Conservation (phyloP, 768 basidiomycete genomes). For the Inosperma sp. region DNA sequence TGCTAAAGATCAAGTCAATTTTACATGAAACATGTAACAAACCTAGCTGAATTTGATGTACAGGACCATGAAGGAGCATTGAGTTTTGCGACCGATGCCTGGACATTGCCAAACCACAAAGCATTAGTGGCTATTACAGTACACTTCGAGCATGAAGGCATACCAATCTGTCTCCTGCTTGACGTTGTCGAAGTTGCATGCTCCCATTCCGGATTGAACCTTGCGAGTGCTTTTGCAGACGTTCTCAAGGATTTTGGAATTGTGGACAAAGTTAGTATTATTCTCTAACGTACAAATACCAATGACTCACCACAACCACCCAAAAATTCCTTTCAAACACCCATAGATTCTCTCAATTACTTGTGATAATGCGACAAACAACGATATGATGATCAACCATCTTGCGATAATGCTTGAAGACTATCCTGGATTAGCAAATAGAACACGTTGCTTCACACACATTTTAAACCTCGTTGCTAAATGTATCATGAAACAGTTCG, state of each 20-base stretch:
- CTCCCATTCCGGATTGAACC: constrained; percentile 33
- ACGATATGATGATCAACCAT: constrained; percentile 3
- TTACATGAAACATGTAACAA: neutral
- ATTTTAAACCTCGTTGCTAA: constrained; percentile 21
- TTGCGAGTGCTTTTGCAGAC: constrained; percentile 29
- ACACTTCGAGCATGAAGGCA: constrained; percentile 31
- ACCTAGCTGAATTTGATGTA: neutral
- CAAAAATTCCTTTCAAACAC: neutral
- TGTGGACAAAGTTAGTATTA: constrained; percentile 26
- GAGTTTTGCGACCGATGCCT: constrained; percentile 28
- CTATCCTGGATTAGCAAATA: constrained; percentile 2
- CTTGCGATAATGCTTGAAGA: neutral
- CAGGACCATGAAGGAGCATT: constrained; percentile 10
- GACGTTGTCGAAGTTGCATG: constrained; percentile 35
- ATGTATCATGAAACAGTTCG: constrained; percentile 26
- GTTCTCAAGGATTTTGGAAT: constrained; percentile 34
- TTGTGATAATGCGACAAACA: constrained; percentile 27
- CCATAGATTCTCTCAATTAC: constrained; percentile 31
- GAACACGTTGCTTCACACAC: constrained; percentile 25
- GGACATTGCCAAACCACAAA: constrained; percentile 35
- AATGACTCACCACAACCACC: neutral
- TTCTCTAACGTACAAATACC: neutral
- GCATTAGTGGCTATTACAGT: constrained; percentile 29
- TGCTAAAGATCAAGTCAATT: constrained; percentile 3
- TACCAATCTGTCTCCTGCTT: constrained; percentile 25